phyloP scores from a whole-genome alignment of 352 stramenopile species.

The Phytopythium kandeliae region DNA sequence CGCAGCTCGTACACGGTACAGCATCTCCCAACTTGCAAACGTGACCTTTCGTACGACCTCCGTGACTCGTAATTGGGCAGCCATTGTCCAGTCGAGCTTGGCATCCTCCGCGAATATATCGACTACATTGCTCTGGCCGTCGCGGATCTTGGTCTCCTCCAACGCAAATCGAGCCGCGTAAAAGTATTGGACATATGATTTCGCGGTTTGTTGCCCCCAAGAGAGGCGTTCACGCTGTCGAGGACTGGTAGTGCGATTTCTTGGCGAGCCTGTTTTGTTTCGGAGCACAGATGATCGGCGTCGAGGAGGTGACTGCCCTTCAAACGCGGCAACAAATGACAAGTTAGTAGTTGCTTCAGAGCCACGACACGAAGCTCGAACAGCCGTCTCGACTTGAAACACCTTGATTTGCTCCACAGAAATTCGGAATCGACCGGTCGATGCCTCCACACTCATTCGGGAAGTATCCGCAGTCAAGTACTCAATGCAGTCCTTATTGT shows the following conservation, averaged over 20 bases:
- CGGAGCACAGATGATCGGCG: neutral
- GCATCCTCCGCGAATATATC: slow-evolving; percentile 61
- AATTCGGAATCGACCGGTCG: slow-evolving; percentile 45
- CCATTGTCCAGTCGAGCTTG: slow-evolving; percentile 40
- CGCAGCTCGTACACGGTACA: slow-evolving; percentile 52
- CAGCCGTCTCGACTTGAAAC: slow-evolving; percentile 11
- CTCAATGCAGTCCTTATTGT: slow-evolving; percentile 26
- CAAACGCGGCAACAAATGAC: slow-evolving; percentile 6
- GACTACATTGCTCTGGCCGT: slow-evolving; percentile 42
- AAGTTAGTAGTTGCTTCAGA: neutral
- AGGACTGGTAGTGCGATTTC: neutral
- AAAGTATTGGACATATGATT: slow-evolving; percentile 28
- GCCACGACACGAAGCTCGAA: neutral
- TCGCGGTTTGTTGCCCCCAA: neutral
- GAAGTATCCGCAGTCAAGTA: slow-evolving; percentile 58
- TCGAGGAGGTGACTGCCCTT: neutral
- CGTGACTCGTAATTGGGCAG: slow-evolving; percentile 50
- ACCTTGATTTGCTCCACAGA: slow-evolving; percentile 40
- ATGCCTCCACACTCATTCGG: slow-evolving; percentile 55
- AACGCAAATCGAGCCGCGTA: slow-evolving; percentile 48
- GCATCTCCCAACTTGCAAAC: slow-evolving; percentile 71
- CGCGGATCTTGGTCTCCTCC: slow-evolving; percentile 52
- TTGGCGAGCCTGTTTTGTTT: neutral
- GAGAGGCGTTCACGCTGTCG: neutral
- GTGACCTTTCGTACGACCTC: slow-evolving; percentile 65